Base-by-base conservation (phyloP, 768 basidiomycete genomes). In the Lactifluus hygrophoroides region DNA sequence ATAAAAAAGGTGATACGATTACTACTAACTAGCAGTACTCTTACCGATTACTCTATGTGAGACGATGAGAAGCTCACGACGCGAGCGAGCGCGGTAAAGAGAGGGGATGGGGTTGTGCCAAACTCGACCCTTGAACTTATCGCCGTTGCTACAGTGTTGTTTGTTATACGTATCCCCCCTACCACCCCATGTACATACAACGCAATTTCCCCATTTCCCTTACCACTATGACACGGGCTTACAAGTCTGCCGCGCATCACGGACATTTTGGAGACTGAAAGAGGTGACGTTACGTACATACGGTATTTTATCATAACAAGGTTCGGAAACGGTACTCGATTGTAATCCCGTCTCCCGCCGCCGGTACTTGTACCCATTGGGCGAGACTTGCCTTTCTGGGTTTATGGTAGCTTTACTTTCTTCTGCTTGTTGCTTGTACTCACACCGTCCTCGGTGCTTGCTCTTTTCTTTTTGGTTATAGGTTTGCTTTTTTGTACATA, bases 21-120 rank as follows among this genome's bases (percentile, higher is more conserved):
- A 54, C 58, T 59, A 49, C 58, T 59, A 49, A 43, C 19, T 54
- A 58, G 51, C 48, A 47, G 56, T 27, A 44, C 23, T 35, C 27
- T 6, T 30, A 52, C 27, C 14, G 37, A 52, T 52, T 23, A 42
- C 51, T n/a, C n/a, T 52, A 40, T 42, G 32, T 32, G 32, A 32
- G 32, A 32, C 32, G 32, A 32, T 32, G 32, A 32, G 10, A 10
- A 32, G 10, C 5, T 32, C 32, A 32, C 10, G 5, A 32, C n/a
- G n/a, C n/a, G n/a, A n/a, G n/a, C n/a, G n/a, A 40, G 38, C 37
- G 37, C 23, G 50, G n/a, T n/a, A 27, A 28, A 9, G 38, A 38
- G 25, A 40, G 23, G 3, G 40, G 21, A 19, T 1, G 32, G 28
- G 14, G 11, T 28, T 6, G 44, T 45, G 44, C 5, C 32, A 27